Base-by-base conservation (phyloP, 441 rosid genomes). In the Corymbia calophylla region DNA sequence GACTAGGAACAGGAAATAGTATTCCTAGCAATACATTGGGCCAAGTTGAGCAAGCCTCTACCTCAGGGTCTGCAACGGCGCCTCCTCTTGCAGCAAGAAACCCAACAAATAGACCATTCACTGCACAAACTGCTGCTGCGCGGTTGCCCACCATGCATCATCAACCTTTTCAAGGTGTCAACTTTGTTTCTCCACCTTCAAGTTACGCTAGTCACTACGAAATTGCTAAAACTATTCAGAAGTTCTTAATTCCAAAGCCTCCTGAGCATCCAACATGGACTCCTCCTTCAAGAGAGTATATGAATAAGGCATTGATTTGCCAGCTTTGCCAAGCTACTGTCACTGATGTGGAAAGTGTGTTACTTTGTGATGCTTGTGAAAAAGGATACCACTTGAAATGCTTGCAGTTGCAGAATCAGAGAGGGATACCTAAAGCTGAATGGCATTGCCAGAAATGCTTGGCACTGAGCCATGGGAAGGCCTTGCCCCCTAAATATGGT, bases 271-370 rank as follows among this genome's bases (percentile, higher is more conserved):
- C 98, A 86, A 89, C 96, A n/a, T 98, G 99, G 99, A 95, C 92
- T 93, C 98, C 97, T 64, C 99, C 99, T 91, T 98, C 99, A 87
- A 96, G 98, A 91, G 99, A 96, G 88, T 98, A 96, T 91, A 96
- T 98, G 99, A 94, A 90, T 89, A 97, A 94, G 92, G 93, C 97
- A 54, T 80, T 94, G 92, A 62, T 93, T 92, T 98, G 99, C 92
- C 97, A 97, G 92, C 92, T 93, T 68, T 97, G 99, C 94, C 92
- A 94, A 90, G 90, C 88, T 88, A 92, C 93, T 23, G 89, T 92
- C 93, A 94, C 91, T 93, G 99, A 98, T 91, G 95, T 98, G 92
- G 98, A 97, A 87, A 94, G 92, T 89, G 94, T 96, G 53, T 94
- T 96, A 70, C 91, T 97, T 90, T 98, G 99, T 91, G 99, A 98